Base-by-base conservation (phyloP, 768 basidiomycete species). In the Tremella fuciformis region DNA sequence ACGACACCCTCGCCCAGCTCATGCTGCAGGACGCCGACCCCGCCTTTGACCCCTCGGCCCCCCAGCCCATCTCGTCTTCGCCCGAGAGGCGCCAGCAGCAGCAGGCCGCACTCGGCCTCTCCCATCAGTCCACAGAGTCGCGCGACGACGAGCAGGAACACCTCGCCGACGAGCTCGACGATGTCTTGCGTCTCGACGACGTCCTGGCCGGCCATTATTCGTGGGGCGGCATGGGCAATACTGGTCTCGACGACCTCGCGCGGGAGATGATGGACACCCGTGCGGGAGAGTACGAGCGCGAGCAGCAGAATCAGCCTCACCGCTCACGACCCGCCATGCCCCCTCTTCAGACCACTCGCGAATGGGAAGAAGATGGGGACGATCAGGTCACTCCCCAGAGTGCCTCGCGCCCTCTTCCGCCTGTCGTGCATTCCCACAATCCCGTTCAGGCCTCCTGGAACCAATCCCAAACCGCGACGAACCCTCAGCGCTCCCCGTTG, bases 91-190 rank as follows among this genome's bases (percentile, higher is more conserved):
- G n/a, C 42, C 18, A 46, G 42, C n/a, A 18, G 16, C 42, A 46
- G 4, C 42, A 4, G 22, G 6, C n/a, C 42, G 42, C 7, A 4
- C 4, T 73, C 80, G 48, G 79, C 81, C 6, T 11, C 4, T 11
- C 29, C 6, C 11, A 34, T 34, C 29, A 34, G 29, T 34, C 29
- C 6, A 34, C 29, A 81, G 78, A 82, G 80, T 13, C 13, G 34
- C 13, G 51, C 18, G 47, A n/a, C 47, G 34, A 48, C 54, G n/a
- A 19, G 1, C 25, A 50, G 48, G 8, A 47, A 22, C 49, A 39
- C 15, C 46, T 53, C 19, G 53, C 54, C 49, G 52, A 26, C 51
- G 57, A 61, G 8, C 29, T 34, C 6, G 29, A 11, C 11, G 62
- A 60, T 34, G 61, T 53, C 16, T 18, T 57, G 25, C 52, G 37